Conservation (phyloP, 257 asterid genomes). For the Ballota nigra region DNA sequence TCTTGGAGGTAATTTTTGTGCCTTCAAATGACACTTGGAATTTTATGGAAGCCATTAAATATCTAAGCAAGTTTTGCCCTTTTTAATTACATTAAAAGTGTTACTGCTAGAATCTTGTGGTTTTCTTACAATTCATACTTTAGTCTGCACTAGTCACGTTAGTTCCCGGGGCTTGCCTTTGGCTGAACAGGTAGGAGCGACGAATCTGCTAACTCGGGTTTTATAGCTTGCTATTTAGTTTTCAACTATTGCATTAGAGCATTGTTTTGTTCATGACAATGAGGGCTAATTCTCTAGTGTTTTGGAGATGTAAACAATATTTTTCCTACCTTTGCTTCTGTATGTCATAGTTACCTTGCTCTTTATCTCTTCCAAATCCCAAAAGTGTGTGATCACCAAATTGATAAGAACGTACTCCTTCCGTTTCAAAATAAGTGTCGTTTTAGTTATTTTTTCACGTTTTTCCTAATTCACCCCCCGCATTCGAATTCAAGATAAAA, state of each 20-base stretch:
- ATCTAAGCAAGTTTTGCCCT: not conserved
- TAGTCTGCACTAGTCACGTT: not conserved
- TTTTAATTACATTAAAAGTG: not conserved
- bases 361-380: conserved; percentile 2
- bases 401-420: not conserved
- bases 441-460: no score
- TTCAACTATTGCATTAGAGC: not conserved
- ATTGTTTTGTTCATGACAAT: not conserved
- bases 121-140: not conserved
- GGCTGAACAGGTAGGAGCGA: not conserved
- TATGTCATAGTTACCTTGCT: not conserved
- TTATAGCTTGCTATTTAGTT: no score
- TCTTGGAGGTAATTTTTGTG: not conserved
- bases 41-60: not conserved
- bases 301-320: not conserved
- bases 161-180: not conserved
- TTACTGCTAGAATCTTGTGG: not conserved
- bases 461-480: no score
- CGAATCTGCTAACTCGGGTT: not conserved
- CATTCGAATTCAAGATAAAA: no score
- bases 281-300: not conserved
- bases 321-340: not conserved
- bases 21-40: not conserved
- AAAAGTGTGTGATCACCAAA: not conserved
- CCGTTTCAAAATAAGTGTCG: no score